Evolutionary conservation across 2,329 filamentous ascomycete species (phyloP).

Genomic region (Teratosphaeria destructans): DNA sequence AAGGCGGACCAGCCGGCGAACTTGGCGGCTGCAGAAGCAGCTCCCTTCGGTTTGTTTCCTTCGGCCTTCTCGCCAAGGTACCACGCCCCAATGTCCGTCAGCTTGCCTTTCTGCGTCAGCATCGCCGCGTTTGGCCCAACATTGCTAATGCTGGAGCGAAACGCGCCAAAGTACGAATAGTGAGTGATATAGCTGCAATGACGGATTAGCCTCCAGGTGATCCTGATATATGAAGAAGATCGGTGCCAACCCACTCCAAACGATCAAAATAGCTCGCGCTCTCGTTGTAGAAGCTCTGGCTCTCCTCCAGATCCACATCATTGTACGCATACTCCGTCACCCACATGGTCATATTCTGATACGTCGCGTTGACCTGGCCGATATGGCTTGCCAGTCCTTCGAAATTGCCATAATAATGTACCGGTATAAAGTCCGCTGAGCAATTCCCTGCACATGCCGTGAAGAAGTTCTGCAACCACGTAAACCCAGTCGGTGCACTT

Average conservation of each 20-base stretch:
- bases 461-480: slow-evolving; percentile 60
- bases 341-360: slow-evolving; percentile 53
- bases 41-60: slow-evolving; percentile 27
- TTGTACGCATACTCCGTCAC: slow-evolving; percentile 63
- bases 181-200: slow-evolving; percentile 44
- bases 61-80: slow-evolving; percentile 52
- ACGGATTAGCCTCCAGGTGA: neutral
- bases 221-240: neutral
- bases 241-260: neutral
- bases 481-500: slow-evolving; percentile 47
- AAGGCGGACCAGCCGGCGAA: slow-evolving; percentile 19
- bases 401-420: slow-evolving; percentile 54
- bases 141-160: slow-evolving; percentile 55
- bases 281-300: slow-evolving; percentile 58
- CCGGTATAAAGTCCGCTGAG: slow-evolving; percentile 39
- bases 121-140: slow-evolving; percentile 64
- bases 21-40: slow-evolving; percentile 12
- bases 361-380: slow-evolving; percentile 45
- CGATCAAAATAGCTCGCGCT: slow-evolving; percentile 57
- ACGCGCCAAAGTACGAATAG: slow-evolving; percentile 69
- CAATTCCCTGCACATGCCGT: slow-evolving; percentile 44
- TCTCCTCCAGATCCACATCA: slow-evolving; percentile 44
- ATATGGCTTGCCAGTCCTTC: slow-evolving; percentile 57
- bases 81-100: slow-evolving; percentile 69
- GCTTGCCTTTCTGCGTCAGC: slow-evolving; percentile 53